Base-by-base conservation (phyloP, 83 land plant species). In the Thuja plicata region DNA sequence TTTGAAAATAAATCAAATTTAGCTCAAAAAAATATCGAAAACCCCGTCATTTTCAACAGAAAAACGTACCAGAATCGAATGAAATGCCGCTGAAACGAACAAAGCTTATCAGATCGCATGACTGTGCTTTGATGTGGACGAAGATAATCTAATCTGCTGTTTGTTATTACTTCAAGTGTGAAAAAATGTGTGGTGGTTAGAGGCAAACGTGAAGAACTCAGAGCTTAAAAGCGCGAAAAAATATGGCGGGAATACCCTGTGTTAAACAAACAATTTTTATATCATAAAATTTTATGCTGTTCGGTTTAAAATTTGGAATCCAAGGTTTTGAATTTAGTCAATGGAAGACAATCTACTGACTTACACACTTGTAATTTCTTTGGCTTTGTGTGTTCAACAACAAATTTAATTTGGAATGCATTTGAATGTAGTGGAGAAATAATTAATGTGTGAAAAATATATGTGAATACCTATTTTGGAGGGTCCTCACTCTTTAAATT, bases 211-310 rank as follows among this genome's bases (percentile, higher is more conserved):
- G 79, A 76, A 76, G 35, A 76, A 76, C 35, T 12, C 17, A 34
- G 13, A 35, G 79, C 16, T 76, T 76, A 34, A 2, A 76, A 76
- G 38, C 38, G 79, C 79, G 79, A 76, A 76, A 76, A 24, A 34
- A 76, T 34, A 76, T 76, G 79, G 79, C 79, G 79, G 79, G 79
- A 76, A 34, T 24, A 34, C 78, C 78, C 78, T 34, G 12, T n/a
- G 35, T 12, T 16, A 74, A 30, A 9, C 55, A 12, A 12, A 10
- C 10, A 43, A 43, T 0, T 13, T 13, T 2, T 52, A 3, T 52
- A 3, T 52, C 55, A 15, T 3, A 16, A 54, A 54, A 54, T 15
- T 16, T 54, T 16, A 54, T 54, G 57, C 19, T 15, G 57, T 54
- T 76, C 16, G 79, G 0, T 34, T 76, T 11, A 27, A 12, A 76